Percentiles rank a stretch among this genome's conserved stretches.
Evolutionary conservation across 306 rosid genomes (phyloP).

Genomic region (Quercus engelmannii): DNA sequence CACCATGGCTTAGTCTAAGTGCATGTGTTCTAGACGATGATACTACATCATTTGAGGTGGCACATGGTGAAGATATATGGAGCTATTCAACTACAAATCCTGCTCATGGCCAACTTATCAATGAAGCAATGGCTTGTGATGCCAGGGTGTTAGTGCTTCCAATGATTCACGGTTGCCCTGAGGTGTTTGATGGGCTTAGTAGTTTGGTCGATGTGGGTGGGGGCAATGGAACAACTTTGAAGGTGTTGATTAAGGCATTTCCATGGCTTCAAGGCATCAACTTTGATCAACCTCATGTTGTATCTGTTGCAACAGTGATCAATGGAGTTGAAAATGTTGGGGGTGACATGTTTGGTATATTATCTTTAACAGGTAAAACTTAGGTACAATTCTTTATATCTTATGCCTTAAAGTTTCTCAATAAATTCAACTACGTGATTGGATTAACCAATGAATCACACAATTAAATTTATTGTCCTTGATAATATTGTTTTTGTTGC

Average conservation of each 20-base stretch:
- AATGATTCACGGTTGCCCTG: constrained; percentile 27
- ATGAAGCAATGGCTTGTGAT: constrained; percentile 66
- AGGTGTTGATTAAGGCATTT: constrained; percentile 24
- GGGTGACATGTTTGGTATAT: constrained; percentile 53
- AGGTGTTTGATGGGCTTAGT: constrained; percentile 37
- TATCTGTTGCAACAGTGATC: constrained; percentile 13
- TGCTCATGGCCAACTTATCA: constrained; percentile 31
- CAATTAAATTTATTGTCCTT: no score
- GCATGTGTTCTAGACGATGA: no score
- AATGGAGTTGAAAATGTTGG: constrained; percentile 38
- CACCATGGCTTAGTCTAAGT: constrained; percentile 30
- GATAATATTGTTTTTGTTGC: no score
- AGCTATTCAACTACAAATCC: constrained; percentile 13
- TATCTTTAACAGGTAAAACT: no score
- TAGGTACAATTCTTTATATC: no score
- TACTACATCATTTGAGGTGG: no score
- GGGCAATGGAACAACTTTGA: constrained; percentile 52
- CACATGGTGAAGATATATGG: no score
- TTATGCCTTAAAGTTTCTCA: no score
- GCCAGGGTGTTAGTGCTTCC: constrained; percentile 29
- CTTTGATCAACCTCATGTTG: constrained; percentile 72
- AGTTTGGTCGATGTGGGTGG: constrained; percentile 75
- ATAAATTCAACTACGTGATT: no score
- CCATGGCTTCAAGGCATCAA: constrained; percentile 58
- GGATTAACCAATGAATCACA: no score